Percentiles rank a stretch among this genome's conserved stretches.
Conservation (phyloP, 164 flowering plant species). For the Pachysandra terminalis region DNA sequence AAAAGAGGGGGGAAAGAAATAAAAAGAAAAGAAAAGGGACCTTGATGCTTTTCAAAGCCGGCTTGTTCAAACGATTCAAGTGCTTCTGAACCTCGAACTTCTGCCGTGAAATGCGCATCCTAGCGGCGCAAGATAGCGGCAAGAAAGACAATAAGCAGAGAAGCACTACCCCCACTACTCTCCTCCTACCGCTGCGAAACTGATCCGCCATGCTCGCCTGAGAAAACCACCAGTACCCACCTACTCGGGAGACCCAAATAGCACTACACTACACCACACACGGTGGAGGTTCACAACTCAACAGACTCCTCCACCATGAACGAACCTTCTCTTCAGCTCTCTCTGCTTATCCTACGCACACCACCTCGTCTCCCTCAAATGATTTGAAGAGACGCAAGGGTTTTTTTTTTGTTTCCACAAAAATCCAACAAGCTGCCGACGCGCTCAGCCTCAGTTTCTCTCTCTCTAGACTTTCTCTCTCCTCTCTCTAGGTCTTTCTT, state of each 20-base stretch:
- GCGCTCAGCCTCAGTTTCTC: not conserved
- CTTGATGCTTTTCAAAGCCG: constrained; percentile 66
- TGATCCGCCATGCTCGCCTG: constrained; percentile 9
- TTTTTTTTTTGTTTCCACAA: constrained; percentile 21
- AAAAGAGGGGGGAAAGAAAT: not conserved
- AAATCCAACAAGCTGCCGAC: constrained; percentile 21
- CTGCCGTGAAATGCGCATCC: constrained; percentile 38
- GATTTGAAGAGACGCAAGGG: constrained; percentile 5
- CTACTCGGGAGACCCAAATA: not conserved
- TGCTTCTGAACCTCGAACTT: constrained; percentile 72
- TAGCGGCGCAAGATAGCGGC: constrained; percentile 27
- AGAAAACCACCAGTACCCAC: not conserved
- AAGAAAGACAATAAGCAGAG: constrained; percentile 13
- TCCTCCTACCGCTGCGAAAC: constrained; percentile 5
- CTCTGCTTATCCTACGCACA: constrained; percentile 16
- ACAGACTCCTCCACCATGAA: not conserved
- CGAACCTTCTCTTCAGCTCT: not conserved
- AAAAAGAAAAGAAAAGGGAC: constrained; percentile 26
- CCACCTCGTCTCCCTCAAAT: not conserved
- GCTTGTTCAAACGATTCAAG: constrained; percentile 76
- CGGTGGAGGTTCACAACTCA: not conserved
- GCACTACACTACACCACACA: not conserved
- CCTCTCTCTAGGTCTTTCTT: not conserved
- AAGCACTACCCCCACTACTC: constrained; percentile 1
- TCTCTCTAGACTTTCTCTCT: no score